Evolutionary conservation across 2,329 filamentous ascomycete genomes (phyloP).

Genomic region (Aspergillus sp.): DNA sequence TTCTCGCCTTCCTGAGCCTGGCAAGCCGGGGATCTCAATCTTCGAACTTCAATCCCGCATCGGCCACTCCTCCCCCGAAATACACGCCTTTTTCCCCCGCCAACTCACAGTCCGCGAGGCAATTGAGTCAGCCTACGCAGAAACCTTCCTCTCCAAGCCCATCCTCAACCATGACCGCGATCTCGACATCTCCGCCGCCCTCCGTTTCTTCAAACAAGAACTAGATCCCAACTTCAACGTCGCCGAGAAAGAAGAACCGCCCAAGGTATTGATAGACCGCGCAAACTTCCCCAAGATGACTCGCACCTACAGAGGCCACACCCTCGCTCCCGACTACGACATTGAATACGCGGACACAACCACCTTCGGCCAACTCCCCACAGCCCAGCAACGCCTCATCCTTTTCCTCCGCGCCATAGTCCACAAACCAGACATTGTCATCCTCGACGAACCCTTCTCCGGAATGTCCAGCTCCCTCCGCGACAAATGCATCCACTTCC

Average conservation of each 20-base stretch:
- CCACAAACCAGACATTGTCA: conserved; percentile 76
- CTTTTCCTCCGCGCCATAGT: conserved; percentile 81
- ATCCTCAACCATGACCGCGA: conserved; percentile 59
- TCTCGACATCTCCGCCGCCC: conserved; percentile 64
- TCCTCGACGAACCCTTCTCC: conserved; percentile 85
- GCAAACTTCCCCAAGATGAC: conserved; percentile 21
- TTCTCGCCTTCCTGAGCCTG: conserved; percentile 72
- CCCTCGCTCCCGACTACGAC: conserved; percentile 26
- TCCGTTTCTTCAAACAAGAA: conserved; percentile 77
- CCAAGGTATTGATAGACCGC: not conserved
- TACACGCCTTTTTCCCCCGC: conserved; percentile 88
- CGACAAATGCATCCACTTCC: conserved; percentile 83
- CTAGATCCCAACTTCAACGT: conserved; percentile 57
- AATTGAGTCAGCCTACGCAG: conserved; percentile 84
- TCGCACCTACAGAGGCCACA: conserved; percentile 2
- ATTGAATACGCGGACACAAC: conserved; percentile 71
- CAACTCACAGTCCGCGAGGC: conserved; percentile 70
- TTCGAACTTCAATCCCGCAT: conserved; percentile 90
- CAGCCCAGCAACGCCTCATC: conserved; percentile 68
- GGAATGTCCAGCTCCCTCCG: conserved; percentile 78
- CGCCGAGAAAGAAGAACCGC: conserved; percentile 16
- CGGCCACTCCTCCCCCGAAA: conserved; percentile 90
- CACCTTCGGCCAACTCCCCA: conserved; percentile 64
- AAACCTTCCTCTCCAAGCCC: conserved; percentile 76
- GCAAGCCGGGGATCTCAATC: conserved; percentile 73